Evolutionary conservation across 1,284 basidiomycete species (phyloP), one percentile per base, ranked within the genome.

Genomic region (Termitomyces sp.): DNA sequence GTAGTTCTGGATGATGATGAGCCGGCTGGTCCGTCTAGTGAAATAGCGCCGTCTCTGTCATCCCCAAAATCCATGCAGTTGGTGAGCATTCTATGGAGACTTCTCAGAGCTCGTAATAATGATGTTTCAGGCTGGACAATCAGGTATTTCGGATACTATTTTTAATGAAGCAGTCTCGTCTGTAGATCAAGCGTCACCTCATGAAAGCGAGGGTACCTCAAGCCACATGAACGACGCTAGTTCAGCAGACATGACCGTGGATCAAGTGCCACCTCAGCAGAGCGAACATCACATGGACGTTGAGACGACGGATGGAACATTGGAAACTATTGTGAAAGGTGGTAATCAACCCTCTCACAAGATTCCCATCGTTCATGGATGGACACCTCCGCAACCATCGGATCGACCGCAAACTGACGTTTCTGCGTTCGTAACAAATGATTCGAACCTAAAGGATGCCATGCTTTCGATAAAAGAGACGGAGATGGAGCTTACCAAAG

Each of bases 241-340:
- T 18, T 9, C 2, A 24, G 13, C 30, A 16, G 45, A 52, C 10
- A 33, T 42, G 42, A 13, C 5, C 38, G 13, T 18, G 33, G 35
- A 50, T 21, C 14, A 43, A 35, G 8, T 39, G 19, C 3, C 24
- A 4, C 28, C 34, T 42, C 21, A 26, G 16, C 4, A 34, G 38
- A 33, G 19, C 5, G 50, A 46, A 49, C n/a, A 30, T 42, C 14
- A 39, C 31, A 19, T 28, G 9, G 37, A 44, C 38, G 7, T 57
- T 31, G 53, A 52, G 16, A 52, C 49, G 53, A n/a, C 41, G 16
- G 41, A 56, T 26, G 48, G 34, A 16, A 34, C 41, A 19, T 37
- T 11, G 1, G 19, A 16, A 35, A 48, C 28, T 30, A 10, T 7
- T 6, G 31, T 21, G 18, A 40, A 21, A 16, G 28, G 19, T 13